Percentiles rank a stretch among this genome's conserved stretches.
Conservation (phyloP, 2,329 filamentous ascomycete species). For the Nannizzia gypsea region DNA sequence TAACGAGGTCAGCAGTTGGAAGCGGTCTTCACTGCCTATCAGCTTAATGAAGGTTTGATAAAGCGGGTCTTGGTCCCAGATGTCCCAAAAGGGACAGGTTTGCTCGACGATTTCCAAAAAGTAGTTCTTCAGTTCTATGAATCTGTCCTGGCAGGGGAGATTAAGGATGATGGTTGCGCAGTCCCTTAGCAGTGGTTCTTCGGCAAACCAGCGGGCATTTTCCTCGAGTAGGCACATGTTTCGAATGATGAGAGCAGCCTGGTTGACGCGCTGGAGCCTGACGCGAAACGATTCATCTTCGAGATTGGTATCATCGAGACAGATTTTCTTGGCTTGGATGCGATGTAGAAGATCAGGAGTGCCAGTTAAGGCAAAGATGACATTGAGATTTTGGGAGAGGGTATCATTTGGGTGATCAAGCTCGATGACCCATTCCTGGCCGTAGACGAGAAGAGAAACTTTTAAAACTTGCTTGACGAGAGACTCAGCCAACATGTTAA, state of each 20-base stretch:
- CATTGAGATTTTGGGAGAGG: conserved; percentile 37
- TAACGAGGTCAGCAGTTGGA: conserved; percentile 66
- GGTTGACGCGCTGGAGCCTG: conserved; percentile 63
- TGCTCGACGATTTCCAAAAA: conserved; percentile 86
- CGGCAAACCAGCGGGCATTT: conserved; percentile 71
- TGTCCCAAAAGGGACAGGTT: conserved; percentile 65
- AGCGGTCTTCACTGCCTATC: conserved; percentile 58
- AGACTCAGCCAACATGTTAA: conserved; percentile 75
- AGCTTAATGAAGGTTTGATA: conserved; percentile 59
- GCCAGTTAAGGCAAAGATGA: conserved; percentile 53
- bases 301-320: conserved; percentile 52
- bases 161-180: conserved; percentile 71
- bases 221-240: conserved; percentile 94
- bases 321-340: conserved; percentile 51
- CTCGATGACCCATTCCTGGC: conserved; percentile 67
- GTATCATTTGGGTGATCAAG: conserved; percentile 46
- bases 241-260: conserved; percentile 75
- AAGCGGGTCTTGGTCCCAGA: conserved; percentile 62
- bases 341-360: conserved; percentile 61
- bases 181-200: conserved; percentile 55
- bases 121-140: conserved; percentile 80
- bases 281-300: conserved; percentile 60
- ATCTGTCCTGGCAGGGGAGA: conserved; percentile 55
- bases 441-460: conserved; percentile 65
- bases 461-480: conserved; percentile 75